phyloP scores from a whole-genome alignment of 2,329 filamentous ascomycete species.

The Paradendryphiella salina region DNA sequence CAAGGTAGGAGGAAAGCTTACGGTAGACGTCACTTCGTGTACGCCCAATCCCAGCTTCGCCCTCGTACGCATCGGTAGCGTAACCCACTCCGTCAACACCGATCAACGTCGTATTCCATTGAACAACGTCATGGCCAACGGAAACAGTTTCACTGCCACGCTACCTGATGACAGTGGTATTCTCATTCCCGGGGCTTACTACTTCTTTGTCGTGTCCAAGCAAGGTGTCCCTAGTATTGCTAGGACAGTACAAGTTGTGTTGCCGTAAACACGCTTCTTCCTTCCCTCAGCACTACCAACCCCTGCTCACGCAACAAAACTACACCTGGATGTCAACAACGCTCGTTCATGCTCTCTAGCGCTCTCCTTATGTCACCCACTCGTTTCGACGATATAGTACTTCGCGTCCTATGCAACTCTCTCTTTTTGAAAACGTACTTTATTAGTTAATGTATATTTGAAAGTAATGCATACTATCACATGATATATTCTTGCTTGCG shows the following conservation, averaged over 20 bases:
- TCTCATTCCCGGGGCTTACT: constrained; percentile 32
- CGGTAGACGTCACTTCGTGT: constrained; percentile 13
- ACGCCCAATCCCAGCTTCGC: constrained; percentile 16
- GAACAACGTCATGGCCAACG: constrained; percentile 11
- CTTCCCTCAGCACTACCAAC: not conserved
- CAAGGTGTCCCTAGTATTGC: constrained; percentile 30
- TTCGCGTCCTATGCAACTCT: too few species aligned
- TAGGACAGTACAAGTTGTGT: constrained; percentile 24
- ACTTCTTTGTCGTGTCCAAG: constrained; percentile 27
- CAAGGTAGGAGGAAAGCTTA: constrained; percentile 25
- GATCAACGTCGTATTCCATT: constrained; percentile 34
- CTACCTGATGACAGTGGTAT: constrained; percentile 29
- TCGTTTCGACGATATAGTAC: too few species aligned
- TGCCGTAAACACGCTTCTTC: constrained; percentile 4
- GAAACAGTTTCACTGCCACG: constrained; percentile 17
- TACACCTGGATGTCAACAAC: not conserved
- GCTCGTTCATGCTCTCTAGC: not conserved
- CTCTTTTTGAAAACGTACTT: too few species aligned
- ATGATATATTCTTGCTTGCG: too few species aligned
- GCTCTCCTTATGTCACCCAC: not conserved
- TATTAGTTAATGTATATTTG: too few species aligned
- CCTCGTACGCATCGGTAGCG: constrained; percentile 32
- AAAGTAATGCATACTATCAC: too few species aligned
- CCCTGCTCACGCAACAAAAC: not conserved
- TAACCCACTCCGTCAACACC: constrained; percentile 37